Conservation (phyloP, 805 yeast genomes). For the Spathaspora gorwiae region DNA sequence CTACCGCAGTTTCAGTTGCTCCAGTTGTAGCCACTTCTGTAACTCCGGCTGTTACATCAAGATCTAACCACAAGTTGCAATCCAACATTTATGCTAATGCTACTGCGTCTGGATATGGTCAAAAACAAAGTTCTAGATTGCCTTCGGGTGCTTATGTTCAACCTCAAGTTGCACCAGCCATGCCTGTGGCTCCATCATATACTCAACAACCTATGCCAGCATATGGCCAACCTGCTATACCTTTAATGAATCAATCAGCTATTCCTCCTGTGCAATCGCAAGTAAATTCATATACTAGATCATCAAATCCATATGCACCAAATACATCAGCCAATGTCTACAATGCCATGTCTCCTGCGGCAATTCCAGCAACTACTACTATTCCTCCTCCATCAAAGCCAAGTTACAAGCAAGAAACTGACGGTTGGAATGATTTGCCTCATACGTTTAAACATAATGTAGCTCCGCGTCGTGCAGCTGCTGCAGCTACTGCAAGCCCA, state of each 20-base stretch:
- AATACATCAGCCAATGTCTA: slow-evolving; percentile 18
- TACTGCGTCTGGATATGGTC: slow-evolving; percentile 3
- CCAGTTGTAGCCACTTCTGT: neutral
- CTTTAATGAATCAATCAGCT: slow-evolving; percentile 15
- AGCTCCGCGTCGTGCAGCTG: slow-evolving; percentile 41
- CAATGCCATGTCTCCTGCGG: slow-evolving; percentile 16
- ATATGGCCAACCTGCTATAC: slow-evolving; percentile 2
- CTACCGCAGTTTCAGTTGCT: slow-evolving; percentile 22
- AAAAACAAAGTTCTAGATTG: slow-evolving; percentile 2
- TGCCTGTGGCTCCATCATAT: slow-evolving; percentile 4
- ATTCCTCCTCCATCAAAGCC: slow-evolving; percentile 20
- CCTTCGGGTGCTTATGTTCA: slow-evolving; percentile 3
- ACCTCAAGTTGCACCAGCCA: slow-evolving; percentile 3
- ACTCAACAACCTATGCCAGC: slow-evolving; percentile 19
- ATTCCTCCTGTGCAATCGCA: slow-evolving; percentile 8
- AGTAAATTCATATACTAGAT: slow-evolving; percentile 31
- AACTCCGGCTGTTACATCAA: neutral
- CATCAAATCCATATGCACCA: slow-evolving; percentile 19
- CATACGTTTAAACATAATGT: slow-evolving; percentile 41
- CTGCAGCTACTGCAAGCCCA: slow-evolving; percentile 34
- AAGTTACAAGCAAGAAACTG: slow-evolving; percentile 39
- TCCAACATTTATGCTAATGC: neutral
- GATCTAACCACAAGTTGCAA: neutral
- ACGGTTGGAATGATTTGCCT: slow-evolving; percentile 74
- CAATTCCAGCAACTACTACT: slow-evolving; percentile 10